A percentile compares a stretch with the other conserved stretches of the same genome.
Conservation (phyloP, 345 rosid genomes). For the Eucalyptus coolabah region DNA sequence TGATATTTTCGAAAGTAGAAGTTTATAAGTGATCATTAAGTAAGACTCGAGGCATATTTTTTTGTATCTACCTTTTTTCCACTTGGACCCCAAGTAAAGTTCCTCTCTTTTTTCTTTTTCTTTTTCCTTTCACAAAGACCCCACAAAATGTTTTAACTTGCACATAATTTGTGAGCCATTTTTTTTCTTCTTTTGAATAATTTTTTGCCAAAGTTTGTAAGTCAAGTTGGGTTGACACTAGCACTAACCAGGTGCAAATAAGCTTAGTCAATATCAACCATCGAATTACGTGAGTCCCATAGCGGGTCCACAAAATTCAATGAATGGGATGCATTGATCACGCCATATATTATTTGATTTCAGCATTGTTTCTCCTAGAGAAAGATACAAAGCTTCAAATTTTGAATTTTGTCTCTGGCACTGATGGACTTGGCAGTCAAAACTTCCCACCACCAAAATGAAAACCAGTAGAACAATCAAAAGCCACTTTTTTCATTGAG, state of each 20-base stretch:
- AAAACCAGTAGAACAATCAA: constrained; percentile 55
- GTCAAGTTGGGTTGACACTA: neutral
- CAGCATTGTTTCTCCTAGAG: neutral
- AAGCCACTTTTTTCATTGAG: constrained; percentile 59
- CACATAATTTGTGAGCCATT: neutral
- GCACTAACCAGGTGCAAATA: no score
- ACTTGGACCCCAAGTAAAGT: neutral
- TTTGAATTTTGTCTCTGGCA: no score
- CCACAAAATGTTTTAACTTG: neutral
- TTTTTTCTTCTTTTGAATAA: neutral
- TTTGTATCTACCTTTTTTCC: neutral
- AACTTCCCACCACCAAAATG: constrained; percentile 62
- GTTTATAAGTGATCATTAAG: neutral
- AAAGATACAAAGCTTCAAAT: no score
- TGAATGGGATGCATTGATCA: neutral
- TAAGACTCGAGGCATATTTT: neutral
- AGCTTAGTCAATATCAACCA: neutral
- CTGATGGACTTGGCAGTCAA: no score
- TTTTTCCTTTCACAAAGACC: neutral
- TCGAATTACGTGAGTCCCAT: neutral
- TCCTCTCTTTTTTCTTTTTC: neutral
- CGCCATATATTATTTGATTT: neutral
- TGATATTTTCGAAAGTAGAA: neutral
- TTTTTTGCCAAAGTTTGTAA: neutral
- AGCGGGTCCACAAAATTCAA: neutral